Evolutionary conservation across 2,329 filamentous ascomycete species (phyloP), one percentile per base, ranked within the genome.

Genomic region (Trichoderma citrinoviride): DNA sequence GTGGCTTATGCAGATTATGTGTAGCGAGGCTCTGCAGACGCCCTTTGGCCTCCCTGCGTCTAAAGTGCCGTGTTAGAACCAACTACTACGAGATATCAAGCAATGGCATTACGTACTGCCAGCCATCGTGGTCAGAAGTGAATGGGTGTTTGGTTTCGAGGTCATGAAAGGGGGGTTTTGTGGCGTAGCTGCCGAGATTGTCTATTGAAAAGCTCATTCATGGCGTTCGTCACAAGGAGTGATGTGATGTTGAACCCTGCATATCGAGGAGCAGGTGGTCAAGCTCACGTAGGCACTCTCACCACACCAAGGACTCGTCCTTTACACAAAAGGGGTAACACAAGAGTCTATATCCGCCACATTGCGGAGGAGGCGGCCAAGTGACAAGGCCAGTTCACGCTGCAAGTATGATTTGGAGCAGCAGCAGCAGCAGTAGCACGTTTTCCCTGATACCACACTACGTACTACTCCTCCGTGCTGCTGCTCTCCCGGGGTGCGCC

Each of bases 121-220:
- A 49, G 46, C 23, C 12, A 23, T 29, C 3, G 21, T 33, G 21
- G 15, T 21, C n/a, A 21, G 23, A 61, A 61, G 46, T 19, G 33
- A 17, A 46, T 50, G 25, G 17, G 29, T n/a, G 3, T 52, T 10
- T 52, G 19, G 43, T 23, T 50, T 7, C 49, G 43, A 3, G 37
- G 21, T 25, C 37, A 52, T 33, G 29, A 61, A 33, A 33, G 23
- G 37, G 33, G 47, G 33, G 23, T 19, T 25, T 40, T 8, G 57
- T 52, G 57, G 46, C 57, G 37, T 43, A 14, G 29, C 47, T 43
- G 43, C 57, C 57, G 57, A 61, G 47, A 61, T 61, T 52, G 37
- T 19, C 6, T 25, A 25, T 19, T 14, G 29, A 46, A 46, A 14
- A 29, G 29, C 17, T 15, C 19, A 14, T 7, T 55, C 52, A 12